Base-by-base conservation (phyloP, 164 flowering plant species). In the Sedum album region DNA sequence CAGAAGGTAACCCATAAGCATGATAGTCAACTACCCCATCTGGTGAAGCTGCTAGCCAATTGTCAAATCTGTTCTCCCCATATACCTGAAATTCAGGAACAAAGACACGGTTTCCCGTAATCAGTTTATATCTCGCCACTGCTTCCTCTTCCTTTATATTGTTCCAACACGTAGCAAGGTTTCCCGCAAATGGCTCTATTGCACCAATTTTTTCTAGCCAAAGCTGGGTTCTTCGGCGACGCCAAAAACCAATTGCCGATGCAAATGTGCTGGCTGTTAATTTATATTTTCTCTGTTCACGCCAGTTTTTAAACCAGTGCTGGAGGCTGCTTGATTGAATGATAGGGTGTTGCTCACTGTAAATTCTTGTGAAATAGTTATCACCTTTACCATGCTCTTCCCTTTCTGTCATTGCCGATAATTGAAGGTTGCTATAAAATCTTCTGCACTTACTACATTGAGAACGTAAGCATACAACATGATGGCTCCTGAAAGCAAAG, bases 41-140 rank as follows among this genome's bases (percentile, higher is more conserved):
- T 18, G 67, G 67, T 65, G 67, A 65, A 36, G 67, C 67, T 2
- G 67, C 67, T 21, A 65, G 67, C 67, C 67, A 65, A 38, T 64
- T 25, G 11, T 57, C 48, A 18, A 14, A 35, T 8, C n/a, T 41
- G 3, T 6, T 35, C 25, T 6, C 67, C 5, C 46, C 30, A n/a
- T 23, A 65, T 1, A 65, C 67, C 17, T 21, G 67, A 35, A 41
- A 65, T 65, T 36, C 42, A 23, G 30, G 46, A 36, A 33, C 39
- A 38, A 35, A 13, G 46, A 65, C 67, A 9, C 46, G 25, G 25
- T 65, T 21, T 35, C 67, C 42, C 8, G 67, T 65, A 11, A 65
- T 65, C 44, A 35, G 25, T 41, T 35, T 33, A 30, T 65, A 65
- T 26, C 42, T 8, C 30, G 36, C 30, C 18, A 33, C 17, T 36